Evolutionary conservation across 2,329 filamentous ascomycete genomes (phyloP), one percentile per base, ranked within the genome.

Genomic region (Ophiocordyceps camponoti-rufipedis): DNA sequence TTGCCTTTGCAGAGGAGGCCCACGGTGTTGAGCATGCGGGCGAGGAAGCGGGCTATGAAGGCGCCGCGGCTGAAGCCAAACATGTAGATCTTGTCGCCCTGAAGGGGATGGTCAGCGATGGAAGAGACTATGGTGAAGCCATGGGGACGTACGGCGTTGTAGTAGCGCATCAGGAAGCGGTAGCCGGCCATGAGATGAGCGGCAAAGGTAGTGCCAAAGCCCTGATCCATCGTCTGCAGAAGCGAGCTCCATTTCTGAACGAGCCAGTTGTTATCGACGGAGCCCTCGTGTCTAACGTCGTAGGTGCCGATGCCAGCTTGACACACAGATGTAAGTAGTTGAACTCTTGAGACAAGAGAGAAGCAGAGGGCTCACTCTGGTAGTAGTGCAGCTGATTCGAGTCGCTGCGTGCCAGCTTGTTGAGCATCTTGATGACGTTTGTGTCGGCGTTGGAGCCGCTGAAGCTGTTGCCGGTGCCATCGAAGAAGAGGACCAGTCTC

Each of bases 11-110:
- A 70, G 6, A 74, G 60, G 0, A 74, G 58, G 0, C 67, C 71
- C 11, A 72, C 62, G 3, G 61, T 62, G 46, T 68, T 58, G 39
- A 74, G 55, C 70, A 73, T 72, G 42, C 68, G 62, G 0, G 70
- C 65, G 1, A 74, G 60, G 51, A 73, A 71, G 19, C 66, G 66
- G n/a, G 70, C 70, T 1, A 68, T 71, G 50, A 68, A 72, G 12
- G 70, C 69, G 2, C 70, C 70, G 19, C 70, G 65, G 8, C 64
- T 68, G 52, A 74, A 74, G 12, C 70, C 70, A 43, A 74, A 73
- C 51, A 74, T 67, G 50, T 72, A 74, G 32, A 74, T 71, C 43
- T 66, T 65, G 49, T 70, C 69, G 0, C 62, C 67, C 53, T 68
- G 35, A 9, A 16, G 14, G 14, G 4, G 7, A 12, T 12, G 33